Conservation (phyloP, 352 stramenopile genomes). For the Phytopythium helicoides region DNA sequence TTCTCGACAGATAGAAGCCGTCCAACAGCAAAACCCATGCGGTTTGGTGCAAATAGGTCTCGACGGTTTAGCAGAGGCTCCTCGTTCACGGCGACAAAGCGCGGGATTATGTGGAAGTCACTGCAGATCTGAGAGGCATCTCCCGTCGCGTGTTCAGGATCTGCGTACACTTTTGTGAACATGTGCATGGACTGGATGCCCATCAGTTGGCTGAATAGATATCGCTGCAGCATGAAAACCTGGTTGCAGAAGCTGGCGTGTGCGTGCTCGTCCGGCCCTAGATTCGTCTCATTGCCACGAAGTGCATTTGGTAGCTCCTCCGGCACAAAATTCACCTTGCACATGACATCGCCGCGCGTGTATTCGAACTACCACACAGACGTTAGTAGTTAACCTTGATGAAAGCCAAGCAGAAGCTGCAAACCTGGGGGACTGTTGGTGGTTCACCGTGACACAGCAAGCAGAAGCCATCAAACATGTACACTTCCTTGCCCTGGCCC, state of each 20-base stretch:
- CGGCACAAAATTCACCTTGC: slow-evolving; percentile 63
- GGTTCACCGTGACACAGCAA: slow-evolving; percentile 68
- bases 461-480: slow-evolving; percentile 87
- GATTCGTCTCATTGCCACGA: slow-evolving; percentile 18
- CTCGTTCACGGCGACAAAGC: slow-evolving; percentile 75
- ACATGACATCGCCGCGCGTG: slow-evolving; percentile 73
- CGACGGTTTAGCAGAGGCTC: slow-evolving; percentile 55
- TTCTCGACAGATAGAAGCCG: slow-evolving; percentile 60
- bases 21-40: slow-evolving; percentile 78
- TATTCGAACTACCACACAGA: slow-evolving; percentile 70
- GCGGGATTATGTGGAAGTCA: slow-evolving; percentile 79
- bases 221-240: slow-evolving; percentile 68
- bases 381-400: not conserved
- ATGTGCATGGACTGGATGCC: slow-evolving; percentile 71
- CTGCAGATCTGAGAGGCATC: slow-evolving; percentile 58
- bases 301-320: slow-evolving; percentile 61
- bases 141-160: slow-evolving; percentile 48
- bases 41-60: slow-evolving; percentile 63
- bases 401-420: not conserved
- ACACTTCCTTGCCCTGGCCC: slow-evolving; percentile 50
- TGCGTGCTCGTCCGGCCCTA: slow-evolving; percentile 19
- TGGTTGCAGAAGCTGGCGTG: slow-evolving; percentile 44
- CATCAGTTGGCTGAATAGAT: slow-evolving; percentile 72
- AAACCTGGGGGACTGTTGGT: slow-evolving; percentile 55
- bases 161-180: slow-evolving; percentile 60